Conservation (phyloP, 768 basidiomycete species). For the Psilocybe azurescens region DNA sequence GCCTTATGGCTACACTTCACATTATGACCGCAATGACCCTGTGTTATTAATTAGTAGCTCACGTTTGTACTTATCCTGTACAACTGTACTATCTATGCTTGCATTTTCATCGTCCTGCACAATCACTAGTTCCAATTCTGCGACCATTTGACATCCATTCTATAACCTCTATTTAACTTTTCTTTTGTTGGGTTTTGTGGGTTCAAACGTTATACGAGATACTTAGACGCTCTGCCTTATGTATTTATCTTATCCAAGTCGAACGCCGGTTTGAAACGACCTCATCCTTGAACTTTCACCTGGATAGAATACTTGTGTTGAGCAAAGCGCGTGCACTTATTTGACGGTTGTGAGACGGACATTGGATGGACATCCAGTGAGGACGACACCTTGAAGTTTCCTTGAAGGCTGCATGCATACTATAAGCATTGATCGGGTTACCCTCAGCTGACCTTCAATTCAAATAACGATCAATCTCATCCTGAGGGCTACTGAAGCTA, state of each 20-base stretch:
- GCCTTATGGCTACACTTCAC: background rate
- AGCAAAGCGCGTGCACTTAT: no score
- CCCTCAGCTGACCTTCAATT: background rate
- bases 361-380: no score
- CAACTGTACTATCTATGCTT: constrained; percentile 14
- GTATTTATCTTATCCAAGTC: background rate
- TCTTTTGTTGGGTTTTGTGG: background rate
- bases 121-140: background rate
- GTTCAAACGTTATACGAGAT: background rate
- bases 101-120: constrained; percentile 8
- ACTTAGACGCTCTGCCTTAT: background rate
- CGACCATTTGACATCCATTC: background rate
- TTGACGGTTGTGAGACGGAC: background rate
- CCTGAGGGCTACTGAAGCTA: no score
- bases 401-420: constrained; percentile 17
- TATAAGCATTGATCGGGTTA: constrained; percentile 15
- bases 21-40: constrained; percentile 15
- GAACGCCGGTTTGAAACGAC: background rate
- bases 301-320: no score
- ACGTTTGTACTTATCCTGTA: constrained; percentile 16
- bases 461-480: background rate
- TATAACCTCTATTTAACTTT: constrained; percentile 7
- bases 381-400: no score
- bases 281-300: no score
- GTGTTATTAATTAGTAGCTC: constrained; percentile 13